Evolutionary conservation across 768 basidiomycete genomes (phyloP).

Genomic region (Collybia sordida): DNA sequence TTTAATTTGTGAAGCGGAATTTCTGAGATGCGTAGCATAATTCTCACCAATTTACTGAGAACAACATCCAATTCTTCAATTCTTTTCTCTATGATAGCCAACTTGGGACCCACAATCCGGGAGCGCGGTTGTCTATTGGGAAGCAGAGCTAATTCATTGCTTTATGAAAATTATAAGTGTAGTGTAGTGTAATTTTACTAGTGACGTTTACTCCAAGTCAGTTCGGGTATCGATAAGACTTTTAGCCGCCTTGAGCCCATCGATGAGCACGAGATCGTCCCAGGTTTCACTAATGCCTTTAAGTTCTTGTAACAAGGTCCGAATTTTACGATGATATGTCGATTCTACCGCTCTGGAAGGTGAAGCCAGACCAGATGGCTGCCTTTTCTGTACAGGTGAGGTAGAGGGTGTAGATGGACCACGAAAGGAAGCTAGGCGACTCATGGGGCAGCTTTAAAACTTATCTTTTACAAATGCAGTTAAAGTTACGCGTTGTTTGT

Average conservation of each 20-base stretch:
- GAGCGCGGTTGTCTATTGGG: conserved; percentile 56
- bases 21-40: neutral
- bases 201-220: conserved; percentile 71
- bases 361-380: conserved; percentile 39
- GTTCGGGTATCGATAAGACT: conserved; percentile 77
- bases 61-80: conserved; percentile 60
- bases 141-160: conserved; percentile 62
- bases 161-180: conserved; percentile 24
- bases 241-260: conserved; percentile 76
- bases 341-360: conserved; percentile 62
- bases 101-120: conserved; percentile 62
- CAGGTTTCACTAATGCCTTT: conserved; percentile 64
- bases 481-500: conserved; percentile 20
- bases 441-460: conserved; percentile 1
- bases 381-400: conserved; percentile 54
- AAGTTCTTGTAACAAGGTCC: conserved; percentile 68
- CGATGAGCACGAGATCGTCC: conserved; percentile 79
- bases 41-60: conserved; percentile 63
- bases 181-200: neutral
- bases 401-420: conserved; percentile 76
- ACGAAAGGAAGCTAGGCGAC: conserved; percentile 73
- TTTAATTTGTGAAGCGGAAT: neutral
- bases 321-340: conserved; percentile 78
- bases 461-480: too few relatives aligned
- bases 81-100: conserved; percentile 65